A percentile compares a stretch with the other conserved stretches of the same genome.
Conservation (phyloP, 202 grass and related monocot genomes). For the Panicum virgatum region DNA sequence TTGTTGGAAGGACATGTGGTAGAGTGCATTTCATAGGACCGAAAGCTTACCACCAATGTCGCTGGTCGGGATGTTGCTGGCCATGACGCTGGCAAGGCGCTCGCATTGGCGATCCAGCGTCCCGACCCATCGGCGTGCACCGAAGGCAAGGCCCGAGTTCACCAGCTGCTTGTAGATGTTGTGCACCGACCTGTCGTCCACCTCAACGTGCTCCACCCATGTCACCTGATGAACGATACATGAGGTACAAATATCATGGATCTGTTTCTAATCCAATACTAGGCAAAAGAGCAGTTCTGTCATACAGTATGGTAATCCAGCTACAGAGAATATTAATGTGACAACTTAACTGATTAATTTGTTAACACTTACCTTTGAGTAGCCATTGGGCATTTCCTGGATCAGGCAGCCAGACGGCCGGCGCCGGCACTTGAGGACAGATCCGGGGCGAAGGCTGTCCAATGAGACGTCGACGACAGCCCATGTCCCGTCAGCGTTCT, state of each 20-base stretch:
- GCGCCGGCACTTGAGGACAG: conserved; percentile 61
- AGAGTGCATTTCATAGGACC: no score
- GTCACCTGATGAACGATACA: conserved; percentile 52
- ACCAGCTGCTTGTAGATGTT: conserved; percentile 81
- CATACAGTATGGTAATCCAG: no score
- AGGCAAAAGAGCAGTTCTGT: background rate
- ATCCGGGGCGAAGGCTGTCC: conserved; percentile 67
- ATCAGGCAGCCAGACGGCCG: conserved; percentile 91
- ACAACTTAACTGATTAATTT: no score
- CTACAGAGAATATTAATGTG: no score
- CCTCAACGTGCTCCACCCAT: conserved; percentile 96
- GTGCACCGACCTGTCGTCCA: conserved; percentile 96
- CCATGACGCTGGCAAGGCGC: conserved; percentile 83
- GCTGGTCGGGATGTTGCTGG: conserved; percentile 74
- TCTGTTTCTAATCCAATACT: background rate
- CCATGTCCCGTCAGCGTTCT: conserved; percentile 81
- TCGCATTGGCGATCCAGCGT: conserved; percentile 81
- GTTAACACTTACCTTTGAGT: conserved; percentile 62
- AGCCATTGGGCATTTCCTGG: conserved; percentile 96
- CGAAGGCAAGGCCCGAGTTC: conserved; percentile 84
- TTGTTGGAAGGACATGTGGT: background rate
- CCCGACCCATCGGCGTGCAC: conserved; percentile 74
- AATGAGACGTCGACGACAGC: conserved; percentile 93
- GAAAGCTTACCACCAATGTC: conserved; percentile 67
- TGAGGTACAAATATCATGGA: background rate